Percentiles rank a stretch among this genome's conserved stretches.
These are phyloP conservation scores for Wickerhamiella cacticola DNA, from an alignment of 805 yeast species.

Conservation along the genomic window DNA sequence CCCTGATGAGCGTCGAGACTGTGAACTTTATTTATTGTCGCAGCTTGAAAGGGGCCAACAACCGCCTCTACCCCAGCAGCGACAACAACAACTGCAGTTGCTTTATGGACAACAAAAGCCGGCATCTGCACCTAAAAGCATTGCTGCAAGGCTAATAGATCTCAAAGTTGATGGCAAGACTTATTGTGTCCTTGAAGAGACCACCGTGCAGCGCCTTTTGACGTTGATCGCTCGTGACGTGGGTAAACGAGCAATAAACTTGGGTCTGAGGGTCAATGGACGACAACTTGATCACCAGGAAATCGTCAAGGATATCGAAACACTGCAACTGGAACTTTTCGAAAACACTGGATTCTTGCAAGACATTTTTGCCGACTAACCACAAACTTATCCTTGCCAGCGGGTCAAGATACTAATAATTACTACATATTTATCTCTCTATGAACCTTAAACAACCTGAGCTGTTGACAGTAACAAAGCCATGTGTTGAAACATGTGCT, in stretches of 20 bases:
- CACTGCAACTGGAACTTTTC: background rate
- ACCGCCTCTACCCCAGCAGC: conserved; percentile 13
- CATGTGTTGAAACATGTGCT: conserved; percentile 2
- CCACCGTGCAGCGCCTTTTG: conserved; percentile 31
- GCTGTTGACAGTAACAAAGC: conserved; percentile 6
- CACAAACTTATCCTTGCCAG: too few relatives aligned
- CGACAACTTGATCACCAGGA: background rate
- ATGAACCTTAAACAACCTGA: conserved; percentile 5
- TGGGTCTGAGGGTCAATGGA: background rate
- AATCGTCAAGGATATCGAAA: background rate
- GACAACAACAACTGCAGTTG: conserved; percentile 13
- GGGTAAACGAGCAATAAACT: background rate
- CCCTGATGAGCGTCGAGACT: conserved; percentile 41
- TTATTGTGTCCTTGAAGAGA: conserved; percentile 23
- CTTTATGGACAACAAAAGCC: conserved; percentile 26
- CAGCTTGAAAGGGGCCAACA: conserved; percentile 31
- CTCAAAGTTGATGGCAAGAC: conserved; percentile 16
- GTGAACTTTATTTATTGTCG: conserved; percentile 56
- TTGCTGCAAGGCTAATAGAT: conserved; percentile 18
- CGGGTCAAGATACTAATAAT: too few relatives aligned
- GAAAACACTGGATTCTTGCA: background rate
- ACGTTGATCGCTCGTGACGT: conserved; percentile 24
- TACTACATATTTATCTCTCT: conserved; percentile 1
- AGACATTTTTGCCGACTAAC: too few relatives aligned
- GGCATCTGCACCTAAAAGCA: background rate